Evolutionary conservation across 352 stramenopile genomes (phyloP), one percentile per base, ranked within the genome.

Genomic region (Pythium myriotylum): DNA sequence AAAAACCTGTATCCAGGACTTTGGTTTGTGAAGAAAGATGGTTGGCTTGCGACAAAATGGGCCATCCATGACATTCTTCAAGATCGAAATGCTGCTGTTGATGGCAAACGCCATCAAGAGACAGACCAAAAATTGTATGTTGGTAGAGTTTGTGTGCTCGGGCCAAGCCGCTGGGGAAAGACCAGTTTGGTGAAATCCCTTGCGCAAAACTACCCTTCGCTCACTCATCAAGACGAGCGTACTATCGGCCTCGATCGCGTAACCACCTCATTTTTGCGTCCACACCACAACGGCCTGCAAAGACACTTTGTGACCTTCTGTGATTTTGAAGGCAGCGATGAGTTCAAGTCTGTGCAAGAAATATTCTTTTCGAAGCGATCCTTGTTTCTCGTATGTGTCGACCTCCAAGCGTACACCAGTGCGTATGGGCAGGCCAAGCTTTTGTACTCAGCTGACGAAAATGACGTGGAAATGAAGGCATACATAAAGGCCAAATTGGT

Each of bases 221-320:
- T 68, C 2, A 53, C 63, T 42, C 24, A 45, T 12, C 41, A 48
- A 12, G 62, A 69, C 24, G 24, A 58, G 20, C 57, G 62, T 1
- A 75, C 67, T 3, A 61, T 75, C 33, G 67, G 67, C 3, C 57
- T 71, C 5, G 63, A 75, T 22, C 42, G n/a, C n/a, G n/a, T n/a
- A n/a, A n/a, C n/a, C n/a, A n/a, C n/a, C n/a, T n/a, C n/a, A n/a
- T 71, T 16, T 65, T 74, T 32, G 14, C 51, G 4, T 68, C 13
- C 22, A 14, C 6, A 17, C 14, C 9, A 49, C 20, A 13, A 48
- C n/a, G 19, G 23, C 16, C 22, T 24, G 52, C 2, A 16, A 50
- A 51, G 41, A 4, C 43, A 62, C 27, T 6, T 22, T 9, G 54
- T 62, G 13, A 54, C 43, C 7, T 45, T 62, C 5, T 62, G 54